phyloP scores from a whole-genome alignment of 495 filamentous ascomycete species.

The Penicillium longicatenatum region DNA sequence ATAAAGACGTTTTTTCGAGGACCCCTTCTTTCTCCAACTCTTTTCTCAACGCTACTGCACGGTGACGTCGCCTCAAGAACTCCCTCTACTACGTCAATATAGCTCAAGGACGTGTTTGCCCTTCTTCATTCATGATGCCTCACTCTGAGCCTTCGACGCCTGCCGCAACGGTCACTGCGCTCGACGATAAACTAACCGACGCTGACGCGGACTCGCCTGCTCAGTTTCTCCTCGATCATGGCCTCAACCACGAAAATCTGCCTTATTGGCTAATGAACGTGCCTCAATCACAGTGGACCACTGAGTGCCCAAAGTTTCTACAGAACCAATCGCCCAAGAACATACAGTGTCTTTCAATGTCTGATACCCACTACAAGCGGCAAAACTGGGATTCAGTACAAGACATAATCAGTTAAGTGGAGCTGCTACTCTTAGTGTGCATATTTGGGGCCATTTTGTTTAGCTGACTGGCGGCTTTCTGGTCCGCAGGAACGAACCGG shows the following conservation, averaged over 20 bases:
- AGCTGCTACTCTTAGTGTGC: constrained; percentile 4
- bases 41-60: constrained; percentile 14
- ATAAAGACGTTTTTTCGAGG: constrained; percentile 5
- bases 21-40: constrained; percentile 6
- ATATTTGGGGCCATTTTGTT: not conserved
- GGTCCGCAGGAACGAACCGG: constrained; percentile 55
- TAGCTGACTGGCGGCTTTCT: constrained; percentile 11
- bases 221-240: constrained; percentile 11
- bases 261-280: constrained; percentile 86
- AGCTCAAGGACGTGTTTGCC: not conserved
- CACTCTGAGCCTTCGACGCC: constrained; percentile 21
- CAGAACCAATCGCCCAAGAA: constrained; percentile 48
- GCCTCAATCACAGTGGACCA: constrained; percentile 57
- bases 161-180: constrained; percentile 25
- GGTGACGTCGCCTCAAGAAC: constrained; percentile 15
- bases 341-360: constrained; percentile 62
- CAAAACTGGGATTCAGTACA: constrained; percentile 66
- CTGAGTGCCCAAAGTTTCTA: constrained; percentile 71
- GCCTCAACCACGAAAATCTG: constrained; percentile 27
- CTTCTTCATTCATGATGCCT: constrained; percentile 13
- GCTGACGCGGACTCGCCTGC: constrained; percentile 18
- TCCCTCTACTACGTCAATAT: not conserved
- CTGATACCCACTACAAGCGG: constrained; percentile 58
- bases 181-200: constrained; percentile 28
- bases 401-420: constrained; percentile 54